phyloP scores from a whole-genome alignment of 441 rosid species.

The Corymbia calophylla region DNA sequence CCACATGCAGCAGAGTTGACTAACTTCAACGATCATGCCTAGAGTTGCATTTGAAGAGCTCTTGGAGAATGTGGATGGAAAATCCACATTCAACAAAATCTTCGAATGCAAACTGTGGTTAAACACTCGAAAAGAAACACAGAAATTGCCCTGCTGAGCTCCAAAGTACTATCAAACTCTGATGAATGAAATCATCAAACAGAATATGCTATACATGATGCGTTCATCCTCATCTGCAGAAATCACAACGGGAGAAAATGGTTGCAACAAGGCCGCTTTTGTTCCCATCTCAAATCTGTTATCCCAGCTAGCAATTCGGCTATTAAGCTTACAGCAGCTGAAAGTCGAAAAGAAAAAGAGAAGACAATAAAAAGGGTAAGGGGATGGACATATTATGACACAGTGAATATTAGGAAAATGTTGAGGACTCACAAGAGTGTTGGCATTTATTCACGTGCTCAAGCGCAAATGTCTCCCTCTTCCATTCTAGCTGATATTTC shows the following conservation, averaged over 20 bases:
- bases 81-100: background rate
- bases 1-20: background rate
- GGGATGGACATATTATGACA: background rate
- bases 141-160: background rate
- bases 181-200: background rate
- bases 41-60: background rate
- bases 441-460: slow-evolving; percentile 90
- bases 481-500: slow-evolving; percentile 71
- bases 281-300: slow-evolving; percentile 82
- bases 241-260: slow-evolving; percentile 84
- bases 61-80: background rate
- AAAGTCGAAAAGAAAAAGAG: slow-evolving; percentile 10
- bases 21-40: background rate
- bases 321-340: slow-evolving; percentile 75
- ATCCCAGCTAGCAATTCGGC: slow-evolving; percentile 88
- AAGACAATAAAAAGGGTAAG: background rate
- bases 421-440: slow-evolving; percentile 48
- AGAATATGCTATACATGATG: slow-evolving; percentile 45
- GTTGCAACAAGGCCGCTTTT: slow-evolving; percentile 71
- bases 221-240: slow-evolving; percentile 91
- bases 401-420: background rate
- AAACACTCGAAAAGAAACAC: background rate
- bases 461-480: slow-evolving; percentile 76
- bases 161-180: background rate
- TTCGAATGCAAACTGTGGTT: background rate